Evolutionary conservation across 495 filamentous ascomycete genomes (phyloP).

Genomic region (Aspergillus coremiiformis): DNA sequence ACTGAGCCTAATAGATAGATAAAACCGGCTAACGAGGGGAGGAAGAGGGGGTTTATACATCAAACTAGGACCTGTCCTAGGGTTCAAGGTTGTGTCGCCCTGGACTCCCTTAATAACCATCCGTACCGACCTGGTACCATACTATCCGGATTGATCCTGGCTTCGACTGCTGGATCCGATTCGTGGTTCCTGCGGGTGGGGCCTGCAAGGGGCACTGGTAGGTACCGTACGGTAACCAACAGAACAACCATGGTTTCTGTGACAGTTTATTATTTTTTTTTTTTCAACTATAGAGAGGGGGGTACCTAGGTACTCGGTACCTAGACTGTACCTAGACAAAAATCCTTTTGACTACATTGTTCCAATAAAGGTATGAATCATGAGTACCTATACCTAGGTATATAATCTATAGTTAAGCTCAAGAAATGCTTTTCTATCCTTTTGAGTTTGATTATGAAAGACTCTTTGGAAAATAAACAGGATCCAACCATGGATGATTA

Average conservation of each 20-base stretch:
- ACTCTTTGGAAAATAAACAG: too few species aligned
- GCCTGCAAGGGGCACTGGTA: conserved; percentile 17
- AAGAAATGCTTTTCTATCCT: too few species aligned
- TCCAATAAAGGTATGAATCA: too few species aligned
- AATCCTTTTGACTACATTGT: too few species aligned
- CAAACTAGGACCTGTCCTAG: background rate
- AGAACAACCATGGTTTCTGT: conserved; percentile 12
- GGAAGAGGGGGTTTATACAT: background rate
- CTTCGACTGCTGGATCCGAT: conserved; percentile 6
- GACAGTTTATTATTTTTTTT: conserved; percentile 14
- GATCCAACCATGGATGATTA: background rate
- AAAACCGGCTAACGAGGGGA: background rate
- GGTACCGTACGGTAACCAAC: conserved; percentile 13
- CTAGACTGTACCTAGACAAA: too few species aligned
- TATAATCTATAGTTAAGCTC: too few species aligned
- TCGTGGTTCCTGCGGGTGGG: conserved; percentile 12
- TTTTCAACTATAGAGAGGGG: too few species aligned
- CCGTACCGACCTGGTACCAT: background rate
- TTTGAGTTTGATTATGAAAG: too few species aligned
- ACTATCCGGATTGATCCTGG: conserved; percentile 10
- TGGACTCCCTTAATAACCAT: background rate
- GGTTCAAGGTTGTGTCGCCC: background rate
- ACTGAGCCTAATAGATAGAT: background rate
- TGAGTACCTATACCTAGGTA: too few species aligned
- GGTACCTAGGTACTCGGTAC: too few species aligned